These are phyloP conservation scores for Cercospora zeae-maydis DNA, from an alignment of 2,329 filamentous ascomycete genomes.

Conservation along the genomic window DNA sequence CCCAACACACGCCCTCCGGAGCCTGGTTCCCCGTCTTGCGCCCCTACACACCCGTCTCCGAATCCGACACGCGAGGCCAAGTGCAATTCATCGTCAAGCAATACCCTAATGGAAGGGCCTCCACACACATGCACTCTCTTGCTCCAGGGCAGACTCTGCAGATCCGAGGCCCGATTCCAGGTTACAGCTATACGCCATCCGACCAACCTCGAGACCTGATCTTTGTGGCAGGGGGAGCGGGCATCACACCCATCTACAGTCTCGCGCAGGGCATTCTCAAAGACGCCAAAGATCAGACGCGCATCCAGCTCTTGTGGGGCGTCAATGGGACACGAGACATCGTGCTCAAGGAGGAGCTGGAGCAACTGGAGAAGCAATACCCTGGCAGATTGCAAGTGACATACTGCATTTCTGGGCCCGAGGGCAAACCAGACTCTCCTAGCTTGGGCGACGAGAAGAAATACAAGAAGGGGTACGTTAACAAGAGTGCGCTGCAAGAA, in stretches of 20 bases:
- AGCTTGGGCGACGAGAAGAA: conserved; percentile 37
- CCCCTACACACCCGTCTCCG: conserved; percentile 64
- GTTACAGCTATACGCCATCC: conserved; percentile 30
- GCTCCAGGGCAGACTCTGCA: conserved; percentile 59
- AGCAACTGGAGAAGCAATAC: conserved; percentile 47
- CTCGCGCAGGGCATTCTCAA: conserved; percentile 39
- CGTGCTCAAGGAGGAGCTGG: conserved; percentile 55
- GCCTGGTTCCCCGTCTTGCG: conserved; percentile 58
- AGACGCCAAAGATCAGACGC: conserved; percentile 58
- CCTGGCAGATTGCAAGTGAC: conserved; percentile 56
- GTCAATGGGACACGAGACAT: conserved; percentile 64
- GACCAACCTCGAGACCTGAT: conserved; percentile 43
- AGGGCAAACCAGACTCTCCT: conserved; percentile 22
- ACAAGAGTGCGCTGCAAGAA: conserved; percentile 53
- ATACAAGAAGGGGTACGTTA: conserved; percentile 56
- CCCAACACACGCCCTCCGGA: conserved; percentile 55
- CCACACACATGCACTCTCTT: conserved; percentile 63
- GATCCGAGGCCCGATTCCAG: conserved; percentile 54
- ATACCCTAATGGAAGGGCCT: conserved; percentile 64
- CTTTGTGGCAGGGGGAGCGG: conserved; percentile 67
- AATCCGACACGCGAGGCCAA: conserved; percentile 54
- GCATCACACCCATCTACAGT: conserved; percentile 64
- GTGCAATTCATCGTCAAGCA: conserved; percentile 65
- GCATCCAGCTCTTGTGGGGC: conserved; percentile 62
- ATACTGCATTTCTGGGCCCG: conserved; percentile 56